Evolutionary conservation across 2,329 filamentous ascomycete species (phyloP).

Genomic region (Trichoderma sp.): DNA sequence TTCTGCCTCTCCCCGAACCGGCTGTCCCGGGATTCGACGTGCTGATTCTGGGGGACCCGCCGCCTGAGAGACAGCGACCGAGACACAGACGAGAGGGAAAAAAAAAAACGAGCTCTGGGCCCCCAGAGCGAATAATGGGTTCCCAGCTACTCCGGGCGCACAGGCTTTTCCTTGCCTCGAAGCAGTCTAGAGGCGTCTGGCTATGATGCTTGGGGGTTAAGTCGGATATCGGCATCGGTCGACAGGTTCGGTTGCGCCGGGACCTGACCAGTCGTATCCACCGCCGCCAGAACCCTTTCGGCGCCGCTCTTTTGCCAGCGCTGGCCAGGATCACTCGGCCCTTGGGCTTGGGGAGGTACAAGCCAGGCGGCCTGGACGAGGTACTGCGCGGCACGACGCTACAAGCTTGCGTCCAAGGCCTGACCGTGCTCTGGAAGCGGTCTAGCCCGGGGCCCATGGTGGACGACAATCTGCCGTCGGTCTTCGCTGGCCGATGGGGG

Average conservation of each 20-base stretch:
- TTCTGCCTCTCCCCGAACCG: constrained; percentile 12
- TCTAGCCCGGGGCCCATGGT: constrained; percentile 1
- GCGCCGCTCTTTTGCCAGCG: constrained; percentile 13
- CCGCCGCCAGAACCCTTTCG: constrained; percentile 10
- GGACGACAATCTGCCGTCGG: constrained; percentile 26
- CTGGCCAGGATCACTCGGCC: constrained; percentile 22
- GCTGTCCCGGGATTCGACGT: constrained; percentile 24
- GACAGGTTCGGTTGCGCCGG: constrained; percentile 28
- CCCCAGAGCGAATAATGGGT: constrained; percentile 8
- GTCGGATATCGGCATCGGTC: constrained; percentile 28
- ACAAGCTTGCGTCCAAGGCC: not conserved
- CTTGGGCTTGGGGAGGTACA: not conserved
- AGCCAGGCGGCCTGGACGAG: not conserved
- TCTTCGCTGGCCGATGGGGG: constrained; percentile 27
- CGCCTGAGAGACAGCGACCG: not conserved
- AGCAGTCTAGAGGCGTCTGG: constrained; percentile 8
- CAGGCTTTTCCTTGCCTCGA: constrained; percentile 18
- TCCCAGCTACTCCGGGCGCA: constrained; percentile 24
- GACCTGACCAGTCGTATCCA: constrained; percentile 26
- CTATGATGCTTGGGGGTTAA: constrained; percentile 16
- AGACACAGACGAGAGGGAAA: constrained; percentile 1
- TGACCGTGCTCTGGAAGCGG: constrained; percentile 19
- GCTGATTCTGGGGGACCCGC: constrained; percentile 11
- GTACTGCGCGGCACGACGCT: not conserved
- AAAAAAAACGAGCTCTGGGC: constrained; percentile 4